phyloP scores from a whole-genome alignment of 768 basidiomycete species.

The Dacryopinax spathularia region DNA sequence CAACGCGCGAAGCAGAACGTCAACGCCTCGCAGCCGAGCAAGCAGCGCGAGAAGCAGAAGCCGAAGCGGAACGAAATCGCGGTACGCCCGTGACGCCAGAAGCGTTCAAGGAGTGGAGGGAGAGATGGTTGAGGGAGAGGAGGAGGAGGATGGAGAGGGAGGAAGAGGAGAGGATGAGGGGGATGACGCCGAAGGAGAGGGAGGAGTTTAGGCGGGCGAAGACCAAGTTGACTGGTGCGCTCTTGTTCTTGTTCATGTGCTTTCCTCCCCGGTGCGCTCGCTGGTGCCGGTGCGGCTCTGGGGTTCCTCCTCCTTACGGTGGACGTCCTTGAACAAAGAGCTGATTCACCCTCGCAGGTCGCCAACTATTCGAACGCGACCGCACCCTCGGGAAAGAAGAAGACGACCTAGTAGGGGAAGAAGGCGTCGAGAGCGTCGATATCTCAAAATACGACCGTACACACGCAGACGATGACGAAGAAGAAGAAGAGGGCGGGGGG shows the following conservation, averaged over 20 bases:
- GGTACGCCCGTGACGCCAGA: conserved; percentile 84
- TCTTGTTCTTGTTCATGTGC: background rate
- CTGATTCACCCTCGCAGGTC: conserved; percentile 37
- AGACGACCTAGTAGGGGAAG: conserved; percentile 60
- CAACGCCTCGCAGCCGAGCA: too few relatives aligned
- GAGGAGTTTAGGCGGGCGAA: conserved; percentile 63
- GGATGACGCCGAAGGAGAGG: conserved; percentile 59
- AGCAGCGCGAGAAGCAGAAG: conserved; percentile 67
- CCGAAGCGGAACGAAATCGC: conserved; percentile 69
- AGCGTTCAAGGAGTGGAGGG: conserved; percentile 71
- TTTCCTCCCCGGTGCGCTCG: too few relatives aligned
- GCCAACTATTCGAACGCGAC: conserved; percentile 83
- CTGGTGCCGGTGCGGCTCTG: conserved; percentile 7
- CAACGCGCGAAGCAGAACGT: conserved; percentile 40
- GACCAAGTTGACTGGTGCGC: conserved; percentile 54
- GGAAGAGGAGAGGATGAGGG: conserved; percentile 66
- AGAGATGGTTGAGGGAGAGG: conserved; percentile 61
- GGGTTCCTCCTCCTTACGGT: background rate
- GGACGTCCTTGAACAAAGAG: background rate
- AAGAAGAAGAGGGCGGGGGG: conserved; percentile 52
- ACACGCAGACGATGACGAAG: conserved; percentile 25
- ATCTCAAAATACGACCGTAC: conserved; percentile 74
- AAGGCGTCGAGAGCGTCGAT: conserved; percentile 76
- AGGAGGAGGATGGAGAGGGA: conserved; percentile 43
- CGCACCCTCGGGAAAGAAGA: conserved; percentile 57